Base-by-base conservation (phyloP, 2,329 filamentous ascomycete genomes). In the Hypomyces rosellus region DNA sequence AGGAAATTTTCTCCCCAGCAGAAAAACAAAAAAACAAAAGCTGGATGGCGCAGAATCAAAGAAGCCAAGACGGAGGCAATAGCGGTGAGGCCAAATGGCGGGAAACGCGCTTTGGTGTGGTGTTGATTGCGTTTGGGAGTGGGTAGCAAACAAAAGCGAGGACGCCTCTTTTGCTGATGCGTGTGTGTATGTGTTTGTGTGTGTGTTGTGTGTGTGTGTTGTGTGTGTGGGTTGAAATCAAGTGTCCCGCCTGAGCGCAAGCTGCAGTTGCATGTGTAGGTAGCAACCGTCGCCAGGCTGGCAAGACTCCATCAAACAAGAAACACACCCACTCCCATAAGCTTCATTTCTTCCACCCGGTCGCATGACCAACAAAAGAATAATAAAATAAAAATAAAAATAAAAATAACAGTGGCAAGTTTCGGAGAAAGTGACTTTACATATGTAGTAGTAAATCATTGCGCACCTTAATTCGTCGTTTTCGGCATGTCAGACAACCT, bases 401-500 rank as follows among this genome's bases (percentile, higher is more conserved):
- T 34, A 33, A 55, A 44, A 57, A 60, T 36, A 52, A 61, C 61
- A 59, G 57, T 45, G 7, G 22, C 39, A 41, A 30, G 20, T 36
- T 37, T 39, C 14, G 42, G 49, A 51, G 18, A 15, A 15, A 37
- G 25, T 30, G 25, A 30, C 25, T 30, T 30, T 30, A 30, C 25
- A 11, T 30, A 33, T 36, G 41, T 33, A 45, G 14, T 14, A 25
- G 15, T 37, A 16, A 46, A 44, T 46, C 16, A 34, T 25, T 52
- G 47, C 77, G 63, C 66, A 82, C 79, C 78, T 82, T 82, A 63
- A 82, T 82, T 58, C 79, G 72, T 58, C 79, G 74, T 61, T 81
- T 81, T 50, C 79, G 76, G 65, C 79, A 82, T 41, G 79, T 82
- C 63, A 82, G 65, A 57, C 79, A 82, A n/a, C 79, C 79, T 1